Percentiles rank a stretch among this genome's conserved stretches.
Conservation (phyloP, 176 grass and related monocot genomes). For the Stipa capillata region DNA sequence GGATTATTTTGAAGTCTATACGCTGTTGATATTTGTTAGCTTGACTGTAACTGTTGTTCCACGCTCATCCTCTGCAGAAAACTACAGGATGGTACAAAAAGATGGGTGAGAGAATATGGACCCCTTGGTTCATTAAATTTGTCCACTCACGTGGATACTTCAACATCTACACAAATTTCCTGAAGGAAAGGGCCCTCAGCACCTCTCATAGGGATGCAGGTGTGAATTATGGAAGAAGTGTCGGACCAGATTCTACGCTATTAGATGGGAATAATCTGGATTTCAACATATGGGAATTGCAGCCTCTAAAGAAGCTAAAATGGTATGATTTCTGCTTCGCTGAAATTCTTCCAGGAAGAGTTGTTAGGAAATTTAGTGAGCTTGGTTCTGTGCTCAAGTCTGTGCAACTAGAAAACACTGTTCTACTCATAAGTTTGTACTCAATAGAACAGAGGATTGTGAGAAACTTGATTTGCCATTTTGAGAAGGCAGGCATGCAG, state of each 20-base stretch:
- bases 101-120: conserved; percentile 98
- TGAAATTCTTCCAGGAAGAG: conserved; percentile 53
- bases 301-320: conserved; percentile 42
- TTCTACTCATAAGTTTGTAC: conserved; percentile 67
- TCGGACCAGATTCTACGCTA: conserved; percentile 87
- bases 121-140: conserved; percentile 98
- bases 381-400: conserved; percentile 60
- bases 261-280: conserved; percentile 55
- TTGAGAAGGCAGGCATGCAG: conserved; percentile 52
- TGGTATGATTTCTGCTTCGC: conserved; percentile 92
- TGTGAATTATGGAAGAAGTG: conserved; percentile 81
- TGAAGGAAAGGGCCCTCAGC: conserved; percentile 75
- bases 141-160: conserved; percentile 80
- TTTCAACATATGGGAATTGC: conserved; percentile 67
- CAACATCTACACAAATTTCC: conserved; percentile 94
- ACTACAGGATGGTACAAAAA: conserved; percentile 97
- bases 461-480: conserved; percentile 91
- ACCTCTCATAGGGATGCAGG: conserved; percentile 92
- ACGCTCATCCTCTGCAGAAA: conserved; percentile 44
- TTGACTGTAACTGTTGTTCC: conserved; percentile 1
- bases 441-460: conserved; percentile 26
- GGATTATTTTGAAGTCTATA: conserved; percentile 12
- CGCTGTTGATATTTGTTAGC: conserved; percentile 7
- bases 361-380: conserved; percentile 47
- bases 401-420: conserved; percentile 36